Evolutionary conservation across 192 early-diverging fungal species (phyloP).

Genomic region (Diversispora eburnea): DNA sequence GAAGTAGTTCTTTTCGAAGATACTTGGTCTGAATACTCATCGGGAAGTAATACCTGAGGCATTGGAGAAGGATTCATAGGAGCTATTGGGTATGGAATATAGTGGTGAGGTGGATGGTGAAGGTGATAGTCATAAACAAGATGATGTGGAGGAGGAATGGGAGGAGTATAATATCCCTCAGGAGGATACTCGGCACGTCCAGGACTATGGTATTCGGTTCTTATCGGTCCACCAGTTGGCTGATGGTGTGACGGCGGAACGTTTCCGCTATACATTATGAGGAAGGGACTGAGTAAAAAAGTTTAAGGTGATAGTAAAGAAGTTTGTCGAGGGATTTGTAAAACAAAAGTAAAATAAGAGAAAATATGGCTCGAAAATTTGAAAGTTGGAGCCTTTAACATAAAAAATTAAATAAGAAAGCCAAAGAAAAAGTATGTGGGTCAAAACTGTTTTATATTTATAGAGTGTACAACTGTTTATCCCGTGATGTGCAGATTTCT

Average conservation of each 20-base stretch:
- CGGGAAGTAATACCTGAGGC: not conserved
- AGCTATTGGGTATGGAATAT: slow-evolving; percentile 20
- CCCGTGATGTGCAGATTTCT: too few relatives aligned
- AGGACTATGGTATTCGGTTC: slow-evolving; percentile 8
- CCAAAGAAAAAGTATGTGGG: too few relatives aligned
- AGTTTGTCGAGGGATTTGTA: too few relatives aligned
- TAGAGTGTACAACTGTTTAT: too few relatives aligned
- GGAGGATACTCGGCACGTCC: slow-evolving; percentile 13
- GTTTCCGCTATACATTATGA: too few relatives aligned
- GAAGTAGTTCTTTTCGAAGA: not conserved
- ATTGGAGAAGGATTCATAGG: not conserved
- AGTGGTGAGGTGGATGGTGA: slow-evolving; percentile 12
- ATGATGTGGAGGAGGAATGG: slow-evolving; percentile 20
- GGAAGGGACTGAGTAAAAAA: too few relatives aligned
- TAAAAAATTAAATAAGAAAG: too few relatives aligned
- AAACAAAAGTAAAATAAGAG: too few relatives aligned
- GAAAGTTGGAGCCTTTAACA: too few relatives aligned
- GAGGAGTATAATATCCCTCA: slow-evolving; percentile 7
- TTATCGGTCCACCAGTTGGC: not conserved
- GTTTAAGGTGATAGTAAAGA: too few relatives aligned
- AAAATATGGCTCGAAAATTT: too few relatives aligned
- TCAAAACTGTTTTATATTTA: too few relatives aligned
- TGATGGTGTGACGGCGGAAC: slow-evolving; percentile 4
- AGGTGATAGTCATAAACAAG: slow-evolving; percentile 13
- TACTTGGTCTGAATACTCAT: not conserved